phyloP scores from a whole-genome alignment of 331 rosid genomes.

The Dryas integrifolia region DNA sequence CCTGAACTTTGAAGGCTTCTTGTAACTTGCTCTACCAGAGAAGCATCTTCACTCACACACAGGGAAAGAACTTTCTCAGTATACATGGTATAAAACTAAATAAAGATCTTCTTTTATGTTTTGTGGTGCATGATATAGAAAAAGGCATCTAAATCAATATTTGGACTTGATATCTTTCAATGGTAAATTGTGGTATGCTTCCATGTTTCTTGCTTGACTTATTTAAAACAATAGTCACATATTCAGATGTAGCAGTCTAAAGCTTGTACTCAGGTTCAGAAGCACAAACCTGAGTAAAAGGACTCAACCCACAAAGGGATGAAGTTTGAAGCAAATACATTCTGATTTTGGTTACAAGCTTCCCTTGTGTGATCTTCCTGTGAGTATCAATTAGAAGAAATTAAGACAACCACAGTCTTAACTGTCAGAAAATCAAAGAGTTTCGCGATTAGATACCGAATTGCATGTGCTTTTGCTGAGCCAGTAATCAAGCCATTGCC shows the following conservation, averaged over 20 bases:
- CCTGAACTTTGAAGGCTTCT: slow-evolving; percentile 64
- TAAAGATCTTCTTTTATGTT: not conserved
- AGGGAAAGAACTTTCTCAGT: not conserved
- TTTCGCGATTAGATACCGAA: slow-evolving; percentile 28
- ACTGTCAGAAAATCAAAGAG: slow-evolving; percentile 18
- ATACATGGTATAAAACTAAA: not conserved
- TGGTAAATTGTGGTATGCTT: not conserved
- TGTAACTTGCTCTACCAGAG: slow-evolving; percentile 42
- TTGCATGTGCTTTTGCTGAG: slow-evolving; percentile 37
- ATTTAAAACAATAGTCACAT: too few species aligned
- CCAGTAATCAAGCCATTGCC: slow-evolving; percentile 94
- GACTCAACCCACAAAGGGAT: slow-evolving; percentile 85
- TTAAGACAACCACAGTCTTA: slow-evolving; percentile 16
- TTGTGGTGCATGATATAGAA: not conserved
- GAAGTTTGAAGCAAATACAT: slow-evolving; percentile 79
- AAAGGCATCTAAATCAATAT: not conserved
- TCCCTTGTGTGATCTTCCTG: slow-evolving; percentile 63
- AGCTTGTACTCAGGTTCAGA: not conserved
- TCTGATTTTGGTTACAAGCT: slow-evolving; percentile 58
- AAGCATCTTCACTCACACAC: slow-evolving; percentile 40
- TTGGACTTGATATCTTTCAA: not conserved
- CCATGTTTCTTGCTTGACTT: too few species aligned
- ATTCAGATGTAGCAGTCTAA: too few species aligned
- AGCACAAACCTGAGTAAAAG: slow-evolving; percentile 59
- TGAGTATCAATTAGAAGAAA: slow-evolving; percentile 21